A percentile compares a stretch with the other conserved stretches of the same genome.
Evolutionary conservation across 177 flowering plant species (phyloP).

Genomic region (Tripterygium wilfordii): DNA sequence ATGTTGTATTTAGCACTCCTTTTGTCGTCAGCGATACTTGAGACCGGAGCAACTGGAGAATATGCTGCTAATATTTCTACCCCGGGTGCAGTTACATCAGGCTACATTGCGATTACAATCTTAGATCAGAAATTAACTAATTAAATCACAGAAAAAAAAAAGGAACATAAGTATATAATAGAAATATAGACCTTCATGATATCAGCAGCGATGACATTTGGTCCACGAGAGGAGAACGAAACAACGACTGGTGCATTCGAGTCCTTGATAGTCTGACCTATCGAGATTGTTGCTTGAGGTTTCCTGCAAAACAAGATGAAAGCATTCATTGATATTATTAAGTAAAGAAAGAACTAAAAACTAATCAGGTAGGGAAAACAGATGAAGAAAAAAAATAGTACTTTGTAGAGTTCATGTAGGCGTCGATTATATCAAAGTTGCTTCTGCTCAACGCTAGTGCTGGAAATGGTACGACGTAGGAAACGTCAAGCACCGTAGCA

Average conservation of each 20-base stretch:
- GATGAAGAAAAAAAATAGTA: no score
- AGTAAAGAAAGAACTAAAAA: not conserved
- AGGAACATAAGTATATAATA: not conserved
- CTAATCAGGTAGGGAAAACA: no score
- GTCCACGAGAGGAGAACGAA: slow-evolving; percentile 42
- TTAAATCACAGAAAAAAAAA: not conserved
- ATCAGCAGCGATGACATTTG: slow-evolving; percentile 22
- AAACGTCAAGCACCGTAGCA: not conserved
- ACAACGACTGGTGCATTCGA: slow-evolving; percentile 25
- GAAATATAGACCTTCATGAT: slow-evolving; percentile 26
- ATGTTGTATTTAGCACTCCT: slow-evolving; percentile 15
- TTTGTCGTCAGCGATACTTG: not conserved
- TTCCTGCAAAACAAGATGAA: slow-evolving; percentile 10
- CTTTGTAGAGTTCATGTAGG: slow-evolving; percentile 20
- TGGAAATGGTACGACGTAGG: slow-evolving; percentile 15
- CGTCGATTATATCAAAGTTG: not conserved
- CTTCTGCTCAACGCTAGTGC: not conserved
- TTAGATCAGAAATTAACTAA: not conserved
- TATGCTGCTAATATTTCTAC: slow-evolving; percentile 31
- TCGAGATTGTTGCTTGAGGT: slow-evolving; percentile 21
- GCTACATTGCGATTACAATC: slow-evolving; percentile 16
- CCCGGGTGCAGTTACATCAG: slow-evolving; percentile 38
- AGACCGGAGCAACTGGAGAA: slow-evolving; percentile 4
- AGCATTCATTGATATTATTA: not conserved
- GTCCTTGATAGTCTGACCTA: slow-evolving; percentile 16